Evolutionary conservation across 345 rosid genomes (phyloP).

Genomic region (Gossypium rotundifolium): DNA sequence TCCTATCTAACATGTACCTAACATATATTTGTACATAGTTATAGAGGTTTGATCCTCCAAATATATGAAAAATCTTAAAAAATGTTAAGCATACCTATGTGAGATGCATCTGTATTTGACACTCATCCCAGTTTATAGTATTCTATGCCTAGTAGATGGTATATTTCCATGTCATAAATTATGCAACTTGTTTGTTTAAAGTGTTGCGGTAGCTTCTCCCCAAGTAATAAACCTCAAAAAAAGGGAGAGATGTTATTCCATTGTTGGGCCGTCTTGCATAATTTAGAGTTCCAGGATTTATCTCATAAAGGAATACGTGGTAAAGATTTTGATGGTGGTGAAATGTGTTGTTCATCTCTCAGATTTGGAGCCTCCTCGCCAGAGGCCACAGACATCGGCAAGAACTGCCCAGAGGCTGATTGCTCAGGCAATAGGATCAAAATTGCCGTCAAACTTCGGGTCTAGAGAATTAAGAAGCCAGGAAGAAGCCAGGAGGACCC

Average conservation of each 20-base stretch:
- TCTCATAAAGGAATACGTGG: not conserved
- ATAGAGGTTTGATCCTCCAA: too few species aligned
- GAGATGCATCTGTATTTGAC: not conserved
- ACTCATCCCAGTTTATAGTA: not conserved
- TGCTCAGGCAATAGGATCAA: constrained; percentile 88
- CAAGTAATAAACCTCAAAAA: not conserved
- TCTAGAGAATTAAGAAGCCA: constrained; percentile 60
- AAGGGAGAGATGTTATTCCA: not conserved
- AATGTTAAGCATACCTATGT: not conserved
- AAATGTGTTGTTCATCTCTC: constrained; percentile 8
- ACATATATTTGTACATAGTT: too few species aligned
- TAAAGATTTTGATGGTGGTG: not conserved
- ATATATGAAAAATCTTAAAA: too few species aligned
- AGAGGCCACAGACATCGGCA: constrained; percentile 83
- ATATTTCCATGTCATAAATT: not conserved
- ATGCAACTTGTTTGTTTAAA: not conserved
- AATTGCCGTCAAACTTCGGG: constrained; percentile 48
- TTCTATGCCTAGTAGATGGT: not conserved
- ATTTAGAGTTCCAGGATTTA: not conserved
- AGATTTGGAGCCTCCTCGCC: constrained; percentile 90
- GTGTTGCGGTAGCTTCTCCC: not conserved
- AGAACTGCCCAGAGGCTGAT: constrained; percentile 90
- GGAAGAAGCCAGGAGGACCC: constrained; percentile 81
- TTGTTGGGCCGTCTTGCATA: not conserved
- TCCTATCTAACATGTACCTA: too few species aligned